Conservation (phyloP, 116 monocot species). For the Iris pallida region DNA sequence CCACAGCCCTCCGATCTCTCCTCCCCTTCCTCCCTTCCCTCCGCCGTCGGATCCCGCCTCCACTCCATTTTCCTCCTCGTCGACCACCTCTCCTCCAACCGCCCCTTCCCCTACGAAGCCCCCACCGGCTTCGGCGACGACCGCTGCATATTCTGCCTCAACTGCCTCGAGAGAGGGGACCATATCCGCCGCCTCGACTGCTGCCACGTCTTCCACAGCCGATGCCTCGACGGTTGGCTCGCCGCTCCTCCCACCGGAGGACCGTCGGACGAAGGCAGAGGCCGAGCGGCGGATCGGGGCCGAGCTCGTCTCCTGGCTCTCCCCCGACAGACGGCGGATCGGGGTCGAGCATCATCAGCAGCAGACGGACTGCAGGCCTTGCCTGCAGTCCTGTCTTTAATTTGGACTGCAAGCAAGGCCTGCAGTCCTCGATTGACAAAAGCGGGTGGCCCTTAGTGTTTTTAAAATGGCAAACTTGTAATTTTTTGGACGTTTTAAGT, state of each 20-base stretch:
- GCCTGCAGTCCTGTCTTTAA: too few relatives aligned
- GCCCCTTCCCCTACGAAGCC: slow-evolving; percentile 5
- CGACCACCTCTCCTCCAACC: slow-evolving; percentile 17
- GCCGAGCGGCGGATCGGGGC: slow-evolving; percentile 21
- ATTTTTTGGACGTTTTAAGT: too few relatives aligned
- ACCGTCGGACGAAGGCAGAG: too few relatives aligned
- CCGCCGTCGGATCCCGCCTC: slow-evolving; percentile 18
- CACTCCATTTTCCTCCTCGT: slow-evolving; percentile 23
- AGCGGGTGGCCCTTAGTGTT: too few relatives aligned
- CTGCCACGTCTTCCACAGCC: slow-evolving; percentile 38
- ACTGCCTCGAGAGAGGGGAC: slow-evolving; percentile 15
- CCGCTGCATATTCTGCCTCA: slow-evolving; percentile 25
- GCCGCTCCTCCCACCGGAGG: slow-evolving; percentile 10
- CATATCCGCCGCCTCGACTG: slow-evolving; percentile 27
- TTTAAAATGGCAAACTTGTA: too few relatives aligned
- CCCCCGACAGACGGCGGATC: not conserved
- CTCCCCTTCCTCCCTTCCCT: too few relatives aligned
- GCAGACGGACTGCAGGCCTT: too few relatives aligned
- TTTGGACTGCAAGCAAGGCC: too few relatives aligned
- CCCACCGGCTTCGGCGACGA: too few relatives aligned
- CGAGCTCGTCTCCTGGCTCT: slow-evolving; percentile 29
- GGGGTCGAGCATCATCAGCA: too few relatives aligned
- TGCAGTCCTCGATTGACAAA: too few relatives aligned
- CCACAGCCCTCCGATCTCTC: too few relatives aligned
- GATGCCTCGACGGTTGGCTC: slow-evolving; percentile 45